Base-by-base conservation (phyloP, 108 stramenopile genomes). In the Epipyxis sp. region DNA sequence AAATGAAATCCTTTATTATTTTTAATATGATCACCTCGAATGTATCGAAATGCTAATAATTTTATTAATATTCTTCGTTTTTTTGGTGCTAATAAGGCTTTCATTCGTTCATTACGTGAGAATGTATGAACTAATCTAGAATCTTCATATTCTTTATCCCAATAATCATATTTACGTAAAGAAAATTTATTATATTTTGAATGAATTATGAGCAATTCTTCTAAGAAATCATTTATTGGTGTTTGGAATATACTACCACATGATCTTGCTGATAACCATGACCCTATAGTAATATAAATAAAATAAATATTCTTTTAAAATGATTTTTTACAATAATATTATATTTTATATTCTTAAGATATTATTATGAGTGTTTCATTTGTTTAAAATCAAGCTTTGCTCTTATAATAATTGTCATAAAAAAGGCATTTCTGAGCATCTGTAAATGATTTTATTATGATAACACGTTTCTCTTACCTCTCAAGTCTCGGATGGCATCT, bases 191-290 rank as follows among this genome's bases (percentile, higher is more conserved):
- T 32, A 10, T 32, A 32, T 6, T 16, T 32, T 6, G 61, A 65
- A 65, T 65, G 61, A 37, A 65, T 32, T 10, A 65, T 39, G 27
- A 74, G 13, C 13, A 74, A 32, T 42, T 27, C 27, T 42, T 74
- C 71, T 27, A 74, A 37, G 71, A 57, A 6, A 27, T 74, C 71
- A 42, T 42, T 35, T 37, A 74, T 10, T 32, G 50, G 27, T 37
- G 50, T 57, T 10, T 46, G n/a, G 34, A 74, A 74, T 16, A 74
- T 3, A 37, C 71, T 74, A 6, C 71, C 71, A 32, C 27, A 29
- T 6, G 71, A 6, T 34, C 20, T 29, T 6, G 71, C 71, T 32
- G 40, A 3, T 32, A 74, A 6, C 71, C 71, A 74, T 27, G n/a
- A 46, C 25, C 32, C n/a, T n/a, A n/a, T n/a, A n/a, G n/a, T n/a